Base-by-base conservation (phyloP, 1,284 basidiomycete genomes). In the Coriolopsis trogii region DNA sequence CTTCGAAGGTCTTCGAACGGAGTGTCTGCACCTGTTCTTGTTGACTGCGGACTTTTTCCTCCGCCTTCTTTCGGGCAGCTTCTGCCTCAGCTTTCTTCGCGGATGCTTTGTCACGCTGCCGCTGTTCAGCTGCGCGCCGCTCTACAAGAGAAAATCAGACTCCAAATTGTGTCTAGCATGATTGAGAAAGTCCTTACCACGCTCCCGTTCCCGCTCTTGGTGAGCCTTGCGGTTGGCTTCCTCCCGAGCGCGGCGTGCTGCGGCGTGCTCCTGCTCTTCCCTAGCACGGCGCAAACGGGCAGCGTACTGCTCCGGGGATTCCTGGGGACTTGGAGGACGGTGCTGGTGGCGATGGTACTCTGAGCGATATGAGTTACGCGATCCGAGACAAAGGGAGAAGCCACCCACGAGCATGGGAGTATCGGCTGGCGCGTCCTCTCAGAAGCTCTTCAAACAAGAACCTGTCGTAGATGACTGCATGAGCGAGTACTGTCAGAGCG, bases 1-100 rank as follows among this genome's bases (percentile, higher is more conserved):
- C 84, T 12, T 75, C 70, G 65, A 91, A 89, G 18, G 80, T 75
- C 24, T 73, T 73, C 7, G 83, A 85, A 45, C 88, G 81, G 42
- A 73, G 70, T 18, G 61, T 65, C 60, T 90, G 88, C 24, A 72
- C 67, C 48, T 73, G 74, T 61, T 80, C 67, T 49, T 76, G 74
- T 42, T 76, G 75, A 23, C 64, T 62, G 43, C 73, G 77, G 18
- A 74, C 76, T 25, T 74, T 72, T 56, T 79, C 66, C 48, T 79
- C 79, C 23, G 82, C 80, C 28, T 75, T 73, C 62, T 76, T 75
- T 43, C 79, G 78, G 42, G 74, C 71, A 15, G 70, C 74, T 51
- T 79, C 73, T 1, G 77, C 79, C 52, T 80, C 71, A 2, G 74
- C 79, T 66, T 82, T 85, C 65, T 81, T 87, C 24, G 68, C 70